A percentile compares a stretch with the other conserved stretches of the same genome.
Evolutionary conservation across 441 rosid species (phyloP).

Genomic region (Euphorbia schlechtendalii): DNA sequence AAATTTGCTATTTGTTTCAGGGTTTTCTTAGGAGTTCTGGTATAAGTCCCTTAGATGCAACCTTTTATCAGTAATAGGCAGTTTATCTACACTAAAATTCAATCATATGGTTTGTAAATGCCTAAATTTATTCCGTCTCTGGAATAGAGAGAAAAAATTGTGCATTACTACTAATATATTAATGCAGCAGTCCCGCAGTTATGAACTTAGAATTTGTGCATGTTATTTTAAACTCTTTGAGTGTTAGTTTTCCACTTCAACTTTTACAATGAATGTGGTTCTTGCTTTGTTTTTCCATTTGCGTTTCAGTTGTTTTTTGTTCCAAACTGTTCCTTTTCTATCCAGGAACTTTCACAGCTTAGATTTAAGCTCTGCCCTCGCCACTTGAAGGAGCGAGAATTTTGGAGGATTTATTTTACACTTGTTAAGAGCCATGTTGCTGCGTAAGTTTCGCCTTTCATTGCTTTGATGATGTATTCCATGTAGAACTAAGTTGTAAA

Average conservation of each 20-base stretch:
- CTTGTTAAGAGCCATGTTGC: slow-evolving; percentile 61
- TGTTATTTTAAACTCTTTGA: background rate
- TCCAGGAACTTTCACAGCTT: slow-evolving; percentile 74
- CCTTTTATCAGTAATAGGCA: no score
- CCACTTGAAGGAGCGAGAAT: slow-evolving; percentile 62
- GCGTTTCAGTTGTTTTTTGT: slow-evolving; percentile 22
- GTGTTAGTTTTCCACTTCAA: slow-evolving; percentile 1
- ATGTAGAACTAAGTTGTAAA: background rate
- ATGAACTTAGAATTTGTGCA: background rate
- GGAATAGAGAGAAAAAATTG: background rate
- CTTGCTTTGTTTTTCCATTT: slow-evolving; percentile 6
- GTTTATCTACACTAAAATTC: no score
- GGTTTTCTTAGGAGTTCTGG: no score
- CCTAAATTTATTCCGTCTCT: background rate
- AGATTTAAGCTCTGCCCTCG: slow-evolving; percentile 78
- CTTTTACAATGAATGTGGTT: background rate
- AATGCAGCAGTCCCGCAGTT: background rate
- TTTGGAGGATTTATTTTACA: slow-evolving; percentile 78
- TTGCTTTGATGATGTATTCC: slow-evolving; percentile 19
- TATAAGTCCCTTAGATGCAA: no score
- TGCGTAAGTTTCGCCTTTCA: slow-evolving; percentile 66
- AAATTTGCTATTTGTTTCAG: no score
- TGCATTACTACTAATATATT: background rate
- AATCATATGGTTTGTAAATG: no score
- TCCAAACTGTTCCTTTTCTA: background rate